Evolutionary conservation across 2,329 filamentous ascomycete genomes (phyloP).

Genomic region (Penicillium olsonii): DNA sequence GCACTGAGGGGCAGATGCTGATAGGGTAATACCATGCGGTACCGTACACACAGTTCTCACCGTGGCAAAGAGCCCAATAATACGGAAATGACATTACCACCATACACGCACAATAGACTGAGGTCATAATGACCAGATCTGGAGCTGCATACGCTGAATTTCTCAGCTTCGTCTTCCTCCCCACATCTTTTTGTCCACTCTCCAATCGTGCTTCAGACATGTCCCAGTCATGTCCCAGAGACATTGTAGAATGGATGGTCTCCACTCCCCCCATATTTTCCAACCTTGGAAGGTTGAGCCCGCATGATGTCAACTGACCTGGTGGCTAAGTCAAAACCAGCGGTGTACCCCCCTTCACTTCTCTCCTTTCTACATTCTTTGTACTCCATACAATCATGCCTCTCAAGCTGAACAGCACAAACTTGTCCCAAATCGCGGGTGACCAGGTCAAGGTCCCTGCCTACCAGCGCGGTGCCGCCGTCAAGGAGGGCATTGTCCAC

Average conservation of each 20-base stretch:
- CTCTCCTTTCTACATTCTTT: not conserved
- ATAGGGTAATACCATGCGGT: too few species aligned
- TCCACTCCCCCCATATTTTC: not conserved
- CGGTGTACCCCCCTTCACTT: not conserved
- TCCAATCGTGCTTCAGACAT: not conserved
- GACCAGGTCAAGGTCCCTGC: slow-evolving; percentile 42
- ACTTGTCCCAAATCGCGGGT: slow-evolving; percentile 40
- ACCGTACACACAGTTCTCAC: too few species aligned
- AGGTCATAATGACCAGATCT: not conserved
- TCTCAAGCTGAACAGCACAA: slow-evolving; percentile 44
- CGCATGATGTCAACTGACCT: not conserved
- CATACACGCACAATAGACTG: not conserved
- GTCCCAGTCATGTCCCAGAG: not conserved
- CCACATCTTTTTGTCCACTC: not conserved
- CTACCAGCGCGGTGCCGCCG: slow-evolving; percentile 46
- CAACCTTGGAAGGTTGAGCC: not conserved
- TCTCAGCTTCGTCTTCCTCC: too few species aligned
- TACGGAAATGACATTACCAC: not conserved
- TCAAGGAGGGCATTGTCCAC: slow-evolving; percentile 59
- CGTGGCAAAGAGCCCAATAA: too few species aligned
- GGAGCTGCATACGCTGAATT: not conserved
- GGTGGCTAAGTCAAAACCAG: not conserved
- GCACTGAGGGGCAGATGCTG: not conserved
- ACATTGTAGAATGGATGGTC: not conserved
- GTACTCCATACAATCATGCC: not conserved